Evolutionary conservation across 768 basidiomycete genomes (phyloP).

Genomic region (Calocybe gangraenosa): DNA sequence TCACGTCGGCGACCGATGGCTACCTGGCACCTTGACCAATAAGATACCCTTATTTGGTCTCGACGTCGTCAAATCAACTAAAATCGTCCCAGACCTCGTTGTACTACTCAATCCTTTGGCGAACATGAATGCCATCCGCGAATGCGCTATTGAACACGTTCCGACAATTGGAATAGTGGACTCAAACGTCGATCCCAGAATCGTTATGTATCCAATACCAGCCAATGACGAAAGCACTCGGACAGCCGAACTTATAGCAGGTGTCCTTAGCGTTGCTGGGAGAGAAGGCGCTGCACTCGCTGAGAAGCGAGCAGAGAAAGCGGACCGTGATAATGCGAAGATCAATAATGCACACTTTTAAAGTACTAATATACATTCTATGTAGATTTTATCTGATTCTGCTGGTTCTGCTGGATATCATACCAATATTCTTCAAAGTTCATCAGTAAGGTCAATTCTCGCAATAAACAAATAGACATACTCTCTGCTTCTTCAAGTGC

Average conservation of each 20-base stretch:
- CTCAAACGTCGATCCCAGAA: slow-evolving; percentile 91
- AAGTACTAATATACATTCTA: slow-evolving; percentile 12
- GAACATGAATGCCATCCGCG: slow-evolving; percentile 83
- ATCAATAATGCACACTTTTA: slow-evolving; percentile 11
- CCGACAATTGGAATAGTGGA: slow-evolving; percentile 95
- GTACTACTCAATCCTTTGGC: slow-evolving; percentile 87
- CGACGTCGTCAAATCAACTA: slow-evolving; percentile 45
- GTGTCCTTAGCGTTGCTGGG: slow-evolving; percentile 85
- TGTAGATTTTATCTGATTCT: slow-evolving; percentile 9
- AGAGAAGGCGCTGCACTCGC: slow-evolving; percentile 62
- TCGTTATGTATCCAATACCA: slow-evolving; percentile 97
- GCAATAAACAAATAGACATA: slow-evolving; percentile 33
- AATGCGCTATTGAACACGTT: slow-evolving; percentile 85
- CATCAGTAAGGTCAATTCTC: slow-evolving; percentile 15
- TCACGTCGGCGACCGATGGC: slow-evolving; percentile 85
- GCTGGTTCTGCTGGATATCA: slow-evolving; percentile 50
- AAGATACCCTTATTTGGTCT: slow-evolving; percentile 67
- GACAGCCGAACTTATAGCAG: slow-evolving; percentile 86
- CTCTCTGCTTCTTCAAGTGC: slow-evolving; percentile 88
- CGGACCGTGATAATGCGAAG: slow-evolving; percentile 12
- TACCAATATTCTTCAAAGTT: slow-evolving; percentile 60
- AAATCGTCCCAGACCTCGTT: slow-evolving; percentile 79
- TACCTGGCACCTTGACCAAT: slow-evolving; percentile 95
- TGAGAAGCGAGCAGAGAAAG: slow-evolving; percentile 23
- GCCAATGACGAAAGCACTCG: slow-evolving; percentile 96